Evolutionary conservation across 441 rosid genomes (phyloP).

Genomic region (Gossypium davidsonii): DNA sequence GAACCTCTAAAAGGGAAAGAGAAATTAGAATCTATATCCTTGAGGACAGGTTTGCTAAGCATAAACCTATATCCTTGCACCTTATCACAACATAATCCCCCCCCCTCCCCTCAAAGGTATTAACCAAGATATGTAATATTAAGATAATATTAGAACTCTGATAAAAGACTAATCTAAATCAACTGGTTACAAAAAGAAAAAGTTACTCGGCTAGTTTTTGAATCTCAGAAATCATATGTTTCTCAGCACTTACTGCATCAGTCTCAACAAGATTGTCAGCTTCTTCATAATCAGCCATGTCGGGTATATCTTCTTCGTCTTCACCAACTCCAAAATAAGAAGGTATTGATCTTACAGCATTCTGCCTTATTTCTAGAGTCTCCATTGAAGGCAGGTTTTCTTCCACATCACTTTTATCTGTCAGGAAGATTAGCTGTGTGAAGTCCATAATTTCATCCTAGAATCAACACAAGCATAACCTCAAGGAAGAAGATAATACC

Average conservation of each 20-base stretch:
- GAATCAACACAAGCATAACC: not conserved
- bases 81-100: not conserved
- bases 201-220: not conserved
- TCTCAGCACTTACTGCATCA: constrained; percentile 58
- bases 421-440: not conserved
- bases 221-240: not conserved
- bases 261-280: constrained; percentile 62
- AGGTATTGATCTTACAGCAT: constrained; percentile 59
- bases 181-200: constrained; percentile 4
- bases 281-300: constrained; percentile 85
- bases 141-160: not conserved
- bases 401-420: constrained; percentile 67
- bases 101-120: not conserved
- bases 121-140: not conserved
- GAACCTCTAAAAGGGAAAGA: not conserved
- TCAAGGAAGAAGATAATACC: constrained; percentile 32
- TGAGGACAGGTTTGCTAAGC: not conserved
- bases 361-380: constrained; percentile 57
- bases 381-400: constrained; percentile 93
- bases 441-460: constrained; percentile 2
- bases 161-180: not conserved
- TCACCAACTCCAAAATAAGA: constrained; percentile 71
- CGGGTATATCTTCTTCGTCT: constrained; percentile 91
- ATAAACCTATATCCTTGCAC: not conserved
- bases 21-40: not conserved